Evolutionary conservation across 2,329 filamentous ascomycete genomes (phyloP), one percentile per base, ranked within the genome.

Genomic region (Calonectria fujianensis): DNA sequence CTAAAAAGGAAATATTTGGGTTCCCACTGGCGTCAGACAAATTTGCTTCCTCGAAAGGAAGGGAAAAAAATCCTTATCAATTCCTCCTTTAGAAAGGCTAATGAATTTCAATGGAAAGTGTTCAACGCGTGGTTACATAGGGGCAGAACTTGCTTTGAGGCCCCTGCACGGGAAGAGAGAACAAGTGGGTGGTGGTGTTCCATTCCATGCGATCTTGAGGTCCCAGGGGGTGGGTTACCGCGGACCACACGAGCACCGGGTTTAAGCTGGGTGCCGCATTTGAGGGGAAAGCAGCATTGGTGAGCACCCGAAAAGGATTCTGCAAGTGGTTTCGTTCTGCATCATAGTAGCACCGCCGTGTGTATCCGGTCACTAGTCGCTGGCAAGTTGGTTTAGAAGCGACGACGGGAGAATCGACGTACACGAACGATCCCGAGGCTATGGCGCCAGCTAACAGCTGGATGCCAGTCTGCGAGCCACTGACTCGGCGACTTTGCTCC

Each of bases 391-490:
- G 31, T 27, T 29, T 10, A 48, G 66, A 59, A 59, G 51, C 51
- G 51, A 69, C 20, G 52, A 45, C 67, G 67, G 65, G 57, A 31
- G 54, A 69, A 64, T 32, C 57, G 63, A 52, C 50, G 24, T 57
- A 51, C 37, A 70, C 73, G 73, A 75, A 75, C 73, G 73, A 70
- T 73, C 73, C 73, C 73, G 70, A 68, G 65, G 70, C 68, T 45
- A 67, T 54, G 72, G 72, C 63, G 72, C 72, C 68, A 74, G 69
- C 54, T 51, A 35, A 45, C 41, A 54, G 52, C 52, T 32, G 51
- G 51, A 52, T 45, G 67, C 57, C 52, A 45, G 52, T 32, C 16
- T 59, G 71, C 29, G 65, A 70, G 57, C 69, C 59, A 61, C 61
- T 57, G 54, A 57, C 69, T 57, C 63, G 45, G 68, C 64, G 61